A percentile compares a stretch with the other conserved stretches of the same genome.
Evolutionary conservation across 257 asterid genomes (phyloP).

Genomic region (Salvia miltiorrhiza): DNA sequence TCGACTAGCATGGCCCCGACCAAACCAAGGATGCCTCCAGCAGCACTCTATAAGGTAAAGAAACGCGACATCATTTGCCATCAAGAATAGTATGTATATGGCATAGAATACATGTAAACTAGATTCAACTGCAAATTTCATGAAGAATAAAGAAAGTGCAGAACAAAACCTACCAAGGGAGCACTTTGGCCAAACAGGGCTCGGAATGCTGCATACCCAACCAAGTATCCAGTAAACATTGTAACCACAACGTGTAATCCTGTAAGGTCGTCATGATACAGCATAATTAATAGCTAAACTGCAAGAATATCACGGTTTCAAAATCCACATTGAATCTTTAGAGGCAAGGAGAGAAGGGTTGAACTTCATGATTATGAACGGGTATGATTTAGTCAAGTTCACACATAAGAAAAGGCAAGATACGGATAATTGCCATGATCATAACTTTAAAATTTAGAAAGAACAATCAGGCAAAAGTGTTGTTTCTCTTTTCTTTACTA

Average conservation of each 20-base stretch:
- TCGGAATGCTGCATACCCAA: conserved; percentile 89
- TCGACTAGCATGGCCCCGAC: conserved; percentile 87
- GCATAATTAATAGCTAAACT: background rate
- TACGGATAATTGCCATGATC: background rate
- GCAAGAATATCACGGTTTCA: background rate
- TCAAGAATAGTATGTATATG: background rate
- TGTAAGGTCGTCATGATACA: conserved; percentile 33
- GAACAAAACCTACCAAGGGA: conserved; percentile 58
- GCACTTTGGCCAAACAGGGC: conserved; percentile 75
- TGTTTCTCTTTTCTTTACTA: background rate
- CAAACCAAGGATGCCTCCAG: conserved; percentile 95
- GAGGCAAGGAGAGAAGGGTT: background rate
- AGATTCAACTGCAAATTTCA: background rate
- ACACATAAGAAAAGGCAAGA: background rate
- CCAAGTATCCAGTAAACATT: conserved; percentile 86
- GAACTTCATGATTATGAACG: no score
- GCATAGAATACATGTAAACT: background rate
- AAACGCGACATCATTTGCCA: background rate
- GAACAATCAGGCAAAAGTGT: background rate
- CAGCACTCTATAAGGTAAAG: conserved; percentile 62
- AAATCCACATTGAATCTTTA: background rate
- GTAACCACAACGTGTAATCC: conserved; percentile 78
- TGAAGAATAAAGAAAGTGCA: background rate
- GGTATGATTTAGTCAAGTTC: background rate
- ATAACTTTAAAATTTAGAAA: background rate